Conservation (phyloP, 2,329 filamentous ascomycete genomes). For the Claviceps lovelessii region DNA sequence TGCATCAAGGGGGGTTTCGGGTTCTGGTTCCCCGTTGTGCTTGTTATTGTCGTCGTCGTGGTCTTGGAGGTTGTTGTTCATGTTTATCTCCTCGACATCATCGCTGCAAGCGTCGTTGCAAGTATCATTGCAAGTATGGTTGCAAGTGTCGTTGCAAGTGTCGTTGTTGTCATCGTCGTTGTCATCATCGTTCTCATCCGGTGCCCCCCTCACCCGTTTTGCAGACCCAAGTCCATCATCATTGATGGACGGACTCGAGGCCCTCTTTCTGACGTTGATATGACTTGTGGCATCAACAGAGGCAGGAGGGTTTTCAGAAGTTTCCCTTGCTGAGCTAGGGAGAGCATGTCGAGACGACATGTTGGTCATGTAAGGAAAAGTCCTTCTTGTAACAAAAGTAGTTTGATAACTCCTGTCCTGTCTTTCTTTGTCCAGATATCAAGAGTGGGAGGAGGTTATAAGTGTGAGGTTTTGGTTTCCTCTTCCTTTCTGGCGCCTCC, state of each 20-base stretch:
- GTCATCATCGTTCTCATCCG: neutral
- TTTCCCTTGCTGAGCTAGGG: neutral
- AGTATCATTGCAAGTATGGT: no score
- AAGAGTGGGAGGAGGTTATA: no score
- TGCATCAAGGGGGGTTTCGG: neutral
- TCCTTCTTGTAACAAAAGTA: no score
- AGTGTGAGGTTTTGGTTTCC: no score
- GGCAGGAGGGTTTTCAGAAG: neutral
- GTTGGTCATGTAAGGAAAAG: neutral
- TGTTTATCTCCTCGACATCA: no score
- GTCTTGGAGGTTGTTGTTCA: neutral
- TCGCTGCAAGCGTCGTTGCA: no score
- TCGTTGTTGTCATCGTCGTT: no score
- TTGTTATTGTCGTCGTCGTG: neutral
- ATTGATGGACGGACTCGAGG: neutral
- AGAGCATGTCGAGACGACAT: neutral
- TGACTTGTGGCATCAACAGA: neutral
- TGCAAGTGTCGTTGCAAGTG: no score
- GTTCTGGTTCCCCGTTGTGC: neutral
- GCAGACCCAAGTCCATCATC: neutral
- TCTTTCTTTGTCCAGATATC: no score
- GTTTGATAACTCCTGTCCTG: no score
- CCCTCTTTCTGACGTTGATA: no score
- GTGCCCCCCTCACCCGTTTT: neutral
- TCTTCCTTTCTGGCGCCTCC: no score